A percentile compares a stretch with the other conserved stretches of the same genome.
Evolutionary conservation across 192 early-diverging fungal species (phyloP).

Genomic region (Coemansia sp.): DNA sequence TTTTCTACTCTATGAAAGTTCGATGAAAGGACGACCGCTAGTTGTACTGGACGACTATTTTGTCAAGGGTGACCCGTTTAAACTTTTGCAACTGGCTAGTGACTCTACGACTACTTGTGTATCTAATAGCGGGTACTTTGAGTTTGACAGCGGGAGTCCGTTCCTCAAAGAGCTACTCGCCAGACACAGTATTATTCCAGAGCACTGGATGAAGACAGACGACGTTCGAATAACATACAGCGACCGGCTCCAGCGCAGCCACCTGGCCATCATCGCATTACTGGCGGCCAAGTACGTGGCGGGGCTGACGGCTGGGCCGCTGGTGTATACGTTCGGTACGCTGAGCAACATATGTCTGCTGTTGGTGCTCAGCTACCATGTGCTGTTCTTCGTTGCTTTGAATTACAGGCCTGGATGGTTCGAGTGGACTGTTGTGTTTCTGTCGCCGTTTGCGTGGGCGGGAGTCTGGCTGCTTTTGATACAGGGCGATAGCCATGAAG

Average conservation of each 20-base stretch:
- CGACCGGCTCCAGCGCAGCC: conserved; percentile 40
- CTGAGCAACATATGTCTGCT: conserved; percentile 35
- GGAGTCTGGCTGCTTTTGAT: conserved; percentile 48
- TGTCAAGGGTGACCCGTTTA: conserved; percentile 36
- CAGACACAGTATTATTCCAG: conserved; percentile 20
- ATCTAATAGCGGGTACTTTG: conserved; percentile 28
- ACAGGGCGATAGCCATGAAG: conserved; percentile 30
- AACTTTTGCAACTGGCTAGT: conserved; percentile 16
- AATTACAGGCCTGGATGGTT: conserved; percentile 44
- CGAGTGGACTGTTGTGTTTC: conserved; percentile 36
- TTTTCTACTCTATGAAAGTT: neutral
- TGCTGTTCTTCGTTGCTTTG: conserved; percentile 40
- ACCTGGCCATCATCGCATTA: conserved; percentile 31
- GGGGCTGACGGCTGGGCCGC: conserved; percentile 35
- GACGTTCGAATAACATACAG: conserved; percentile 50
- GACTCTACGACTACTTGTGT: conserved; percentile 17
- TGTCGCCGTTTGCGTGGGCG: conserved; percentile 57
- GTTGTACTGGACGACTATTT: conserved; percentile 52
- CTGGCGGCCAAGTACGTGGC: conserved; percentile 33
- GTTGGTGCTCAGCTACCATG: conserved; percentile 43
- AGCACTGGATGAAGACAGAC: conserved; percentile 33
- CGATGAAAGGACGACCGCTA: conserved; percentile 38
- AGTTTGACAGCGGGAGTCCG: conserved; percentile 31
- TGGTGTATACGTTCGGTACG: conserved; percentile 43
- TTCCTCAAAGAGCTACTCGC: conserved; percentile 31